These are phyloP conservation scores for Geotrichum siamense DNA, from an alignment of 1,139 yeast genomes.

Conservation along the genomic window DNA sequence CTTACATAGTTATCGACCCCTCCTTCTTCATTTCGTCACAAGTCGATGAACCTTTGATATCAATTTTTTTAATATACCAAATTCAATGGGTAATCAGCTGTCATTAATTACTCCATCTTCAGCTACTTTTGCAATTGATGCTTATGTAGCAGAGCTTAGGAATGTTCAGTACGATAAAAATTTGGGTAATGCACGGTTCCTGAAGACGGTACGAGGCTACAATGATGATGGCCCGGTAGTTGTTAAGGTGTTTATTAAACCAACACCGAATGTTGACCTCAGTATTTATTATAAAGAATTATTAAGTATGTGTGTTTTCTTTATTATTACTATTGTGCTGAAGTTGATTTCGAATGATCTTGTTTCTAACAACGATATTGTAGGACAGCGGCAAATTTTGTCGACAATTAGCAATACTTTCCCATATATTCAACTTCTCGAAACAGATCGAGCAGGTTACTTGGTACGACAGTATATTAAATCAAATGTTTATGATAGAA, in stretches of 20 bases:
- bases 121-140: slow-evolving; percentile 84
- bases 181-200: slow-evolving; percentile 67
- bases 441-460: slow-evolving; percentile 90
- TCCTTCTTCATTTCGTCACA: too few relatives aligned
- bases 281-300: slow-evolving; percentile 24
- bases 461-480: slow-evolving; percentile 73
- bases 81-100: slow-evolving; percentile 73
- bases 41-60: too few relatives aligned
- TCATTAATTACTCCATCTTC: slow-evolving; percentile 85
- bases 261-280: slow-evolving; percentile 42
- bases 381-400: slow-evolving; percentile 36
- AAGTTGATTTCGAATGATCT: background rate
- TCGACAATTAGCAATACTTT: slow-evolving; percentile 52
- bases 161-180: slow-evolving; percentile 67
- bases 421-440: slow-evolving; percentile 67
- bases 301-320: slow-evolving; percentile 21
- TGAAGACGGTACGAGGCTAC: slow-evolving; percentile 74
- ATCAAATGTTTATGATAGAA: slow-evolving; percentile 74
- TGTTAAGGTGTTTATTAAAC: slow-evolving; percentile 77
- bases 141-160: slow-evolving; percentile 74
- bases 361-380: slow-evolving; percentile 18
- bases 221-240: slow-evolving; percentile 62
- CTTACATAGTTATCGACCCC: too few relatives aligned
- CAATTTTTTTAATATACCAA: too few relatives aligned
- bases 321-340: background rate